Base-by-base conservation (phyloP, 163 green algal genomes). In the Prototheca stagnorum region DNA sequence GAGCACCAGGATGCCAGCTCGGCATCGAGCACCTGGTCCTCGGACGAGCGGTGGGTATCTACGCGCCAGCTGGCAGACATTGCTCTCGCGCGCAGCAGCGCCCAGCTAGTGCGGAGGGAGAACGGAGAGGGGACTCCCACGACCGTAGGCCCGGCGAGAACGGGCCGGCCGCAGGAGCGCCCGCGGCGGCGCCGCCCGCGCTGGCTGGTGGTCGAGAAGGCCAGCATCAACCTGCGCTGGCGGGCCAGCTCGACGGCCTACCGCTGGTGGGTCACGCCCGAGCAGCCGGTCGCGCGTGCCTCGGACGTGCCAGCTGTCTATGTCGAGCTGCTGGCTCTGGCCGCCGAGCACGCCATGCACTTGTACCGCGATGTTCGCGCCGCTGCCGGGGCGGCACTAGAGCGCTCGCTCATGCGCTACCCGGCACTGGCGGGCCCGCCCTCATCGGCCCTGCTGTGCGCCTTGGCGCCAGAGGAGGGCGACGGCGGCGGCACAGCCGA, bases 341-440 rank as follows among this genome's bases (percentile, higher is more conserved):
- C 59, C 35, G 41, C 73, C 31, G 35, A 47, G 12, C 44, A 61
- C 20, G 40, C 34, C 44, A 29, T 72, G 39, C 48, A 68, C 48
- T 51, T 40, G 35, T 73, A 73, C 63, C 39, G 27, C 36, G 44
- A 49, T 12, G 0, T 43, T 26, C 3, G 27, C 19, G 12, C 21
- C 8, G 16, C 17, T 14, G 37, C 17, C 21, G 37, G 37, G 23
- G 21, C 17, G 37, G 23, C 17, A 17, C 40, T 81, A 37, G 61
- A 72, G 22, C 31, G 57, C 14, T 35, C 26, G 16, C 20, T 65
- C 20, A 81, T 80, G 66, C 62, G 64, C n/a, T 78, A 67, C 56
- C 51, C 69, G 5, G 39, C 19, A 25, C 59, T 80, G n/a, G 46
- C 49, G 7, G 40, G 35, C 29, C 35, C 39, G 23, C 19, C 54